Evolutionary conservation across 2,329 filamentous ascomycete species (phyloP).

Genomic region (Talaromyces islandicus): DNA sequence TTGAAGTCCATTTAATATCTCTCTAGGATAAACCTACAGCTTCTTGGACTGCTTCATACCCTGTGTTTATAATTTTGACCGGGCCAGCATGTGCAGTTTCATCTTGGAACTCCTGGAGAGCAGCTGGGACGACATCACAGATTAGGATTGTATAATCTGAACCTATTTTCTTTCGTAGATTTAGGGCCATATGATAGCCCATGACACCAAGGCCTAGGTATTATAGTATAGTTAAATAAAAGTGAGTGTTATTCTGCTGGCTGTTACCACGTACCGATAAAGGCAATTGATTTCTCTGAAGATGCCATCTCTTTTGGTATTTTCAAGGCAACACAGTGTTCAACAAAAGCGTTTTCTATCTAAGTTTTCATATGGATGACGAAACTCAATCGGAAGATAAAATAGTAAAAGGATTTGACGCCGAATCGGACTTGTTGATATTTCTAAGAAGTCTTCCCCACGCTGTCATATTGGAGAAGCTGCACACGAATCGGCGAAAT

Average conservation of each 20-base stretch:
- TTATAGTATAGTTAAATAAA: not conserved
- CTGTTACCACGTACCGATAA: not conserved
- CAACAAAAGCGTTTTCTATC: not conserved
- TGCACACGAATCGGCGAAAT: not conserved
- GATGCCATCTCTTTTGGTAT: not conserved
- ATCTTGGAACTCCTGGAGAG: conserved; percentile 30
- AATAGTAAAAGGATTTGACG: not conserved
- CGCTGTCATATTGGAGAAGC: not conserved
- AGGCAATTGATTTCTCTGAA: not conserved
- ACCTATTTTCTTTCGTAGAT: conserved; percentile 32
- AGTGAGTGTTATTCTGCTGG: not conserved
- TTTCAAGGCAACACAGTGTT: not conserved
- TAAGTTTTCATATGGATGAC: not conserved
- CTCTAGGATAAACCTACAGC: conserved; percentile 20
- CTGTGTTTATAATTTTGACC: conserved; percentile 30
- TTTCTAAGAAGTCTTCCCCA: not conserved
- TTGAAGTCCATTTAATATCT: not conserved
- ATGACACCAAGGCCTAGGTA: conserved; percentile 34
- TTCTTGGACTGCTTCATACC: conserved; percentile 32
- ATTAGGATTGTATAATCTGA: conserved; percentile 26
- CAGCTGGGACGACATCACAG: conserved; percentile 33
- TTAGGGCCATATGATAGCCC: conserved; percentile 39
- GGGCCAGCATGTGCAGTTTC: conserved; percentile 27
- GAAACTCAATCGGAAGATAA: not conserved
- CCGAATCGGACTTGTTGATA: not conserved